Base-by-base conservation (phyloP, 1,284 basidiomycete genomes). In the Hymenochaete sp. region DNA sequence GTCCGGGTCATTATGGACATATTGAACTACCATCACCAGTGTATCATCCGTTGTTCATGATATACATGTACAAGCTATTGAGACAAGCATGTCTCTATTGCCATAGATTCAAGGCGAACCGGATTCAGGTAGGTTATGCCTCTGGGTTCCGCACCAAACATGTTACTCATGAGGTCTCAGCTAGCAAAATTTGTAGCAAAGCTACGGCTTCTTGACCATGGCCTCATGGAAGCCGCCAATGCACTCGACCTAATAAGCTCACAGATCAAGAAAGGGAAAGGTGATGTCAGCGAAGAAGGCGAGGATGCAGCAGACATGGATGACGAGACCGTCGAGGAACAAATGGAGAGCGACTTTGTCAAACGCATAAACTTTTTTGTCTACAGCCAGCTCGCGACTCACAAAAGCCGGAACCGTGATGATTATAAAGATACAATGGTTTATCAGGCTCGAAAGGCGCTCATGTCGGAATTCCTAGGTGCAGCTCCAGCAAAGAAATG, bases 1-100 rank as follows among this genome's bases (percentile, higher is more conserved):
- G 96, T 63, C 95, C 96, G 0, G 96, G 96, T 5, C 96, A 99
- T 66, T 98, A 90, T 69, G 96, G 96, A n/a, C 96, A 98, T 66
- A 95, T 99, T 54, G 93, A 98, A 56, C 79, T 99, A 4, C 92
- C 96, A 8, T 77, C 87, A 16, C 93, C 96, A 21, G 90, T 98
- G 10, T 98, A 89, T 62, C 95, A 99, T 61, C 96, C 96, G 0
- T 71, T 99, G 24, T 99, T 98, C 67, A 93, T 98, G 82, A 74
- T 75, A 39, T 91, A 96, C 59, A 85, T 89, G 71, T 93, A 84
- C 64, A 85, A 87, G 55, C 66, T 98, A 42, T 70, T 99, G 11
- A 81, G 93, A 44, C 84, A 83, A 35, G 84, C 82, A n/a, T 99
- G 96, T 68, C 68, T 96, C 59, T 98, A 89, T 67, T 99, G 96